Evolutionary conservation across 176 grass and related monocot genomes (phyloP).

Genomic region (Thalia dealbata): DNA sequence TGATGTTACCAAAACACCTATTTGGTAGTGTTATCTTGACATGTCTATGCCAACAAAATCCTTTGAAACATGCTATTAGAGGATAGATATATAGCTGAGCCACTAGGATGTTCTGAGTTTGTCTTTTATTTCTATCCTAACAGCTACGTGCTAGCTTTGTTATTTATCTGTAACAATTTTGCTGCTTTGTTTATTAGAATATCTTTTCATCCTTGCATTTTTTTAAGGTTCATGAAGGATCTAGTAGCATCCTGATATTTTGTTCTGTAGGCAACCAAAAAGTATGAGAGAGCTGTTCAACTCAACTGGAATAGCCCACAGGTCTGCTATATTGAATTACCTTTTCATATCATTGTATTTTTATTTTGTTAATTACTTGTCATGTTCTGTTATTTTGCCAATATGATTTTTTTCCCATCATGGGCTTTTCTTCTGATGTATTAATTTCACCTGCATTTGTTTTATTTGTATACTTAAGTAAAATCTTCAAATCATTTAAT

Average conservation of each 20-base stretch:
- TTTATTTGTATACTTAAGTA: too few species aligned
- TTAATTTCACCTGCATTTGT: neutral
- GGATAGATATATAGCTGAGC: too few species aligned
- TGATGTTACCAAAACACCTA: neutral
- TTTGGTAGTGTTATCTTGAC: too few species aligned
- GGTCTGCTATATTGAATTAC: constrained; percentile 30
- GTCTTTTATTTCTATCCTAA: neutral
- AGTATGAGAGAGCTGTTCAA: constrained; percentile 90
- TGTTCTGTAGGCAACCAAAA: constrained; percentile 66
- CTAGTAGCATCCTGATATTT: neutral
- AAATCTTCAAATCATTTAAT: too few species aligned
- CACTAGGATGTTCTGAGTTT: too few species aligned
- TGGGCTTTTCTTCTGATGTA: neutral
- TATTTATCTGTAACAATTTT: neutral
- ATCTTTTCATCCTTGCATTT: too few species aligned
- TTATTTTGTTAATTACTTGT: constrained; percentile 12
- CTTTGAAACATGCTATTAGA: too few species aligned
- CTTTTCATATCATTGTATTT: neutral
- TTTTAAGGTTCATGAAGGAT: neutral
- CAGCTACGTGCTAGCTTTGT: neutral
- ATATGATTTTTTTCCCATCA: neutral
- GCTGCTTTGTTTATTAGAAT: neutral
- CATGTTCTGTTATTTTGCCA: neutral
- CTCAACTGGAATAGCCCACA: constrained; percentile 99
- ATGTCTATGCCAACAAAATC: too few species aligned